phyloP scores from a whole-genome alignment of 192 early-diverging fungal species.

The Coemansia sp. region DNA sequence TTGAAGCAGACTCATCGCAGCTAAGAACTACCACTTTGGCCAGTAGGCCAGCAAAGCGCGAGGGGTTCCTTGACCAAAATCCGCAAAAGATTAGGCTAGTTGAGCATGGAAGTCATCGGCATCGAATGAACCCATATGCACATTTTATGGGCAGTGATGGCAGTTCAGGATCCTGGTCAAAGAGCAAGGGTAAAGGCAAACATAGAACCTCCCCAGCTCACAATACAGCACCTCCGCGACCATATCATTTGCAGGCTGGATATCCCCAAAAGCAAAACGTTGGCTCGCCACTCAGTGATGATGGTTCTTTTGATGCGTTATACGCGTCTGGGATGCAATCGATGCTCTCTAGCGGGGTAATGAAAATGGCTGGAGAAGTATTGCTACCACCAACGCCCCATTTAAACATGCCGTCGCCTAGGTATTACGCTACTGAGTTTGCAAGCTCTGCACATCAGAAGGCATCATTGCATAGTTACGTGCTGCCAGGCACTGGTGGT shows the following conservation, averaged over 20 bases:
- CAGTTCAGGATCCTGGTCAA: neutral
- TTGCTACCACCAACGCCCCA: neutral
- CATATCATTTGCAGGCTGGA: neutral
- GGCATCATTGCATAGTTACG: neutral
- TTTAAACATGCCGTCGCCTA: neutral
- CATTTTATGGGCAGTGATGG: neutral
- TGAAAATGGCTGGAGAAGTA: constrained; percentile 2
- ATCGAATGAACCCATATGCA: constrained; percentile 3
- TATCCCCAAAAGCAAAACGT: neutral
- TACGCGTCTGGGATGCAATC: constrained; percentile 10
- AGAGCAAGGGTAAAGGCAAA: neutral
- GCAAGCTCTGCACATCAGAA: neutral
- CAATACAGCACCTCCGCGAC: neutral
- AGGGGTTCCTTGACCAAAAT: constrained; percentile 19
- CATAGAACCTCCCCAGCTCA: neutral
- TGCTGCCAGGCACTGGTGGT: neutral
- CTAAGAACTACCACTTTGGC: neutral
- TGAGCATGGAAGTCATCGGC: constrained; percentile 4
- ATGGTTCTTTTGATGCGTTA: neutral
- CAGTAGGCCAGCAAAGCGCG: constrained; percentile 12
- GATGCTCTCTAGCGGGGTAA: constrained; percentile 6
- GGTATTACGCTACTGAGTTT: neutral
- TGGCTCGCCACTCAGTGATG: neutral
- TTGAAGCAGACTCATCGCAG: neutral
- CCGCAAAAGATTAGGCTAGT: constrained; percentile 16